These are phyloP conservation scores for Houttuynia cordata DNA, from an alignment of 164 flowering plant species.

Conservation along the genomic window DNA sequence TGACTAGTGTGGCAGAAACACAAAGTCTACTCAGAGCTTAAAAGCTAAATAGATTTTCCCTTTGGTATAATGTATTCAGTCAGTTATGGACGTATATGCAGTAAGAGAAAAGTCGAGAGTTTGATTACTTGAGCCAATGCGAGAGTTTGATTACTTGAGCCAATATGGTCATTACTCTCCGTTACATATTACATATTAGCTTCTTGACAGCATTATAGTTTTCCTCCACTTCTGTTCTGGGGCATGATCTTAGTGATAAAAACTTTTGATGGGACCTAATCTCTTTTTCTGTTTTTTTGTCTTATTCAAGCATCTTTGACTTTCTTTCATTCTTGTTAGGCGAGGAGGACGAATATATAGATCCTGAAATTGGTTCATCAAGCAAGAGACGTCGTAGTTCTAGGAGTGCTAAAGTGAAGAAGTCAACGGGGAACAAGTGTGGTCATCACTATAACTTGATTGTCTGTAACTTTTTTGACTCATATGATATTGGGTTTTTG, in stretches of 20 bases:
- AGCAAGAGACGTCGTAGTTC: conserved; percentile 51
- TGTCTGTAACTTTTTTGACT: conserved; percentile 13
- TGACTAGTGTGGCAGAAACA: too few species aligned
- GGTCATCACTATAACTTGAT: conserved; percentile 18
- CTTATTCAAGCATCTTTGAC: neutral
- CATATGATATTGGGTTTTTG: conserved; percentile 5
- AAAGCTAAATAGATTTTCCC: too few species aligned
- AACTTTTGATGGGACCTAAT: too few species aligned
- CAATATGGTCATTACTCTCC: too few species aligned
- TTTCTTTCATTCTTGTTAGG: conserved; percentile 22
- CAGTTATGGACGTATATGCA: too few species aligned
- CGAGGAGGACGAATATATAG: conserved; percentile 74
- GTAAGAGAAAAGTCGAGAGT: too few species aligned
- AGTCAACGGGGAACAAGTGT: conserved; percentile 60
- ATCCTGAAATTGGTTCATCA: conserved; percentile 50
- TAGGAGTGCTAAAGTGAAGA: conserved; percentile 53
- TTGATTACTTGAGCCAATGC: too few species aligned
- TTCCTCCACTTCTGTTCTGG: neutral
- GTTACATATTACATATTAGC: neutral
- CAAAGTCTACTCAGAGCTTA: too few species aligned
- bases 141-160: too few species aligned
- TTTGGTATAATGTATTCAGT: too few species aligned
- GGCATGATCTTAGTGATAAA: too few species aligned
- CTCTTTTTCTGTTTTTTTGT: neutral
- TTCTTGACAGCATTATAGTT: neutral